These are phyloP conservation scores for Xylona heveae DNA, from an alignment of 495 filamentous ascomycete species.

Conservation along the genomic window DNA sequence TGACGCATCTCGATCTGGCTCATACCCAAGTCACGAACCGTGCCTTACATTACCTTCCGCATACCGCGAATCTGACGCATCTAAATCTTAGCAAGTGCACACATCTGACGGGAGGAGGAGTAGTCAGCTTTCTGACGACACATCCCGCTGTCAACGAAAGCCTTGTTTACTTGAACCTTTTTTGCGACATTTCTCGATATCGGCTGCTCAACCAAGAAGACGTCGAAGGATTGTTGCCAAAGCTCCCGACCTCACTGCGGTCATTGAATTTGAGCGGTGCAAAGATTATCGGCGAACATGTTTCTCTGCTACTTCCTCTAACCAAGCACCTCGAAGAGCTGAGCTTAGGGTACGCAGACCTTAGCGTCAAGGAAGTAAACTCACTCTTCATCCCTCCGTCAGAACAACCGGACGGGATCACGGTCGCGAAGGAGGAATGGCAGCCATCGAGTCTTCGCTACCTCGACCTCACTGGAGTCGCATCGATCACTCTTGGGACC, in stretches of 20 bases:
- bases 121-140: constrained; percentile 50
- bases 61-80: constrained; percentile 54
- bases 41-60: constrained; percentile 49
- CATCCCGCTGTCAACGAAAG: constrained; percentile 46
- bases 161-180: constrained; percentile 54
- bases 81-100: constrained; percentile 63
- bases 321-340: constrained; percentile 70
- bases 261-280: constrained; percentile 63
- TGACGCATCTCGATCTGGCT: constrained; percentile 66
- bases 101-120: constrained; percentile 36
- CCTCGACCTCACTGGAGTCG: constrained; percentile 44
- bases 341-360: constrained; percentile 42
- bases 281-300: constrained; percentile 42
- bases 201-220: constrained; percentile 47
- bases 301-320: constrained; percentile 40
- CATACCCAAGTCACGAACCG: constrained; percentile 59
- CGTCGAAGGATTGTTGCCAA: constrained; percentile 40
- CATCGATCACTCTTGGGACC: constrained; percentile 34
- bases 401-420: constrained; percentile 3
- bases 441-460: constrained; percentile 48
- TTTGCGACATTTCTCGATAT: constrained; percentile 51
- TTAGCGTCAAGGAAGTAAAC: constrained; percentile 44
- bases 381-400: constrained; percentile 26
- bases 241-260: constrained; percentile 43
- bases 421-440: constrained; percentile 18